Percentiles rank a stretch among this genome's conserved stretches.
These are phyloP conservation scores for Helichrysum umbraculigerum DNA, from an alignment of 129 eudicot genomes.

Conservation along the genomic window DNA sequence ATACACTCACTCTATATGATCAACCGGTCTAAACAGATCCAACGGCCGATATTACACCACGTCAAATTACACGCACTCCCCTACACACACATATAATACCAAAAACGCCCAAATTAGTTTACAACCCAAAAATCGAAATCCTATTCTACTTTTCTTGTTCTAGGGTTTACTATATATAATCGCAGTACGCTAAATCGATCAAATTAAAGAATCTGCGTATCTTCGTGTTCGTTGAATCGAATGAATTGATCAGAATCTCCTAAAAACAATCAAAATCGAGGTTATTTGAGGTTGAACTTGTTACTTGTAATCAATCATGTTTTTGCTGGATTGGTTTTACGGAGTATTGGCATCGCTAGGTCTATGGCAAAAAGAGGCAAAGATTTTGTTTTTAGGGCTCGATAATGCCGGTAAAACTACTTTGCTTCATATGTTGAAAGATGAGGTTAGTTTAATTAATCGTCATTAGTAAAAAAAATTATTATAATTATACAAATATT, in stretches of 20 bases:
- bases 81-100: neutral
- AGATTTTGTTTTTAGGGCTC: constrained; percentile 89
- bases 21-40: constrained; percentile 26
- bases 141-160: constrained; percentile 33
- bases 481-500: neutral
- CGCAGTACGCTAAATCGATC: constrained; percentile 1
- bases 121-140: neutral
- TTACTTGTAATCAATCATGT: constrained; percentile 40
- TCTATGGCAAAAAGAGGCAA: constrained; percentile 95
- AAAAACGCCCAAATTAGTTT: constrained; percentile 5
- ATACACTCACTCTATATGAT: neutral
- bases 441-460: constrained; percentile 57
- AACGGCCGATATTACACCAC: constrained; percentile 26
- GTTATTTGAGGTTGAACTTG: neutral
- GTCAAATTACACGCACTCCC: neutral
- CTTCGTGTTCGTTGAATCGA: constrained; percentile 35
- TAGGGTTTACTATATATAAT: constrained; percentile 38
- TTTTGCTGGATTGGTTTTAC: constrained; percentile 93
- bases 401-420: constrained; percentile 99
- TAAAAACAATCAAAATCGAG: constrained; percentile 13
- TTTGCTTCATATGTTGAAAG: constrained; percentile 96
- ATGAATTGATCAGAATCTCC: neutral
- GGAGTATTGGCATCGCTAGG: constrained; percentile 93
- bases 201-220: constrained; percentile 27
- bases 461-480: neutral